Evolutionary conservation across 2,329 filamentous ascomycete species (phyloP).

Genomic region (Polytolypa hystricis): DNA sequence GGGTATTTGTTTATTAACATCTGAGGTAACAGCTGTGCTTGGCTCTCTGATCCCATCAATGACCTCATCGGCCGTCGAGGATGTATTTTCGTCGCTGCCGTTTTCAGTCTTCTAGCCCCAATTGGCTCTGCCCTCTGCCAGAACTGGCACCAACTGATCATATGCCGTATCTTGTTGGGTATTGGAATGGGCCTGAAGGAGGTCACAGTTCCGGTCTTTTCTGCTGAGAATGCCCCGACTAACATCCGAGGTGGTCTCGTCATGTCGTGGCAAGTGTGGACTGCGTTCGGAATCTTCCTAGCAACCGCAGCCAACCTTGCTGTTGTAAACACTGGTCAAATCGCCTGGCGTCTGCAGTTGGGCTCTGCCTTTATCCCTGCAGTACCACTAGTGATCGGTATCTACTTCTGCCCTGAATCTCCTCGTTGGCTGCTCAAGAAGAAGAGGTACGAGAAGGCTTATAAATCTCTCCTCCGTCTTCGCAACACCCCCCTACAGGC

Average conservation of each 20-base stretch:
- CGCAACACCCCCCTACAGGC: conserved; percentile 51
- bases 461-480: conserved; percentile 46
- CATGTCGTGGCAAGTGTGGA: conserved; percentile 45
- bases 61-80: conserved; percentile 48
- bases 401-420: conserved; percentile 55
- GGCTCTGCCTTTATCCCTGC: conserved; percentile 56
- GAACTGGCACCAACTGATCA: conserved; percentile 47
- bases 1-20: no score
- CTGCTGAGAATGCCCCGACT: conserved; percentile 45
- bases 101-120: conserved; percentile 56
- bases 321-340: conserved; percentile 47
- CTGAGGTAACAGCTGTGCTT: conserved; percentile 49
- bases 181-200: conserved; percentile 52
- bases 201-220: conserved; percentile 46
- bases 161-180: conserved; percentile 46
- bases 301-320: conserved; percentile 57
- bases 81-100: conserved; percentile 51
- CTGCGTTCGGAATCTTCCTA: conserved; percentile 51
- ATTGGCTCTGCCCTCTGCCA: conserved; percentile 53
- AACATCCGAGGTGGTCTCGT: conserved; percentile 46
- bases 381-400: conserved; percentile 43
- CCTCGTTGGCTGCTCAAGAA: conserved; percentile 60
- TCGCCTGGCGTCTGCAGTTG: conserved; percentile 54
- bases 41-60: conserved; percentile 57
- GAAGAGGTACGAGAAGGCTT: conserved; percentile 50